Conservation (phyloP, 2,329 filamentous ascomycete genomes). For the Fusarium tjaetaba region DNA sequence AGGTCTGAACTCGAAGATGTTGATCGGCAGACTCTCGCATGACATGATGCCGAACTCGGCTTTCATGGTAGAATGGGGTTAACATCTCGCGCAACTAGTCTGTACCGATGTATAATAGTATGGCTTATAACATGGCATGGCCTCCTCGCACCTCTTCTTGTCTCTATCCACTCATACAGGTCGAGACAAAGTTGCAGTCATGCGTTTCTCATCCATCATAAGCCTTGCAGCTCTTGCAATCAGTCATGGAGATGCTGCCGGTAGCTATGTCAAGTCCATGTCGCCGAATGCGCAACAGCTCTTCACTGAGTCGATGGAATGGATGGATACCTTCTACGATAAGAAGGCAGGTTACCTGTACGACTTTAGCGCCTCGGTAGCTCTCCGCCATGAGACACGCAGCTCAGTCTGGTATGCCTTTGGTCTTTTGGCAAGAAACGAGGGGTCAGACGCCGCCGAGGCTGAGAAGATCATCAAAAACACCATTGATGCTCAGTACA, state of each 20-base stretch:
- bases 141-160: background rate
- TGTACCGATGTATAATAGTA: background rate
- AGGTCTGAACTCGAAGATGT: background rate
- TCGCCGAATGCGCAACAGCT: conserved; percentile 16
- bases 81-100: background rate
- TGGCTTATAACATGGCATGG: background rate
- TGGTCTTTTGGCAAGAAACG: conserved; percentile 65
- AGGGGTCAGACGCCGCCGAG: conserved; percentile 58
- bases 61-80: background rate
- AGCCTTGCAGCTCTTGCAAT: background rate
- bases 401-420: conserved; percentile 68
- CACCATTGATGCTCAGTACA: conserved; percentile 63
- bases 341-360: conserved; percentile 62
- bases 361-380: conserved; percentile 54
- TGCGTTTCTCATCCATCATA: background rate
- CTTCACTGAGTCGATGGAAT: conserved; percentile 54
- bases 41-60: background rate
- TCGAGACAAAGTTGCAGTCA: background rate
- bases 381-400: conserved; percentile 65
- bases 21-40: background rate
- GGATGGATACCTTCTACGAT: conserved; percentile 67
- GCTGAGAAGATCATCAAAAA: conserved; percentile 65
- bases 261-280: background rate
- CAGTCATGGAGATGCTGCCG: background rate
- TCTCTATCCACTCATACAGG: background rate